phyloP scores from a whole-genome alignment of 306 rosid genomes.

The Nissolia schottii region DNA sequence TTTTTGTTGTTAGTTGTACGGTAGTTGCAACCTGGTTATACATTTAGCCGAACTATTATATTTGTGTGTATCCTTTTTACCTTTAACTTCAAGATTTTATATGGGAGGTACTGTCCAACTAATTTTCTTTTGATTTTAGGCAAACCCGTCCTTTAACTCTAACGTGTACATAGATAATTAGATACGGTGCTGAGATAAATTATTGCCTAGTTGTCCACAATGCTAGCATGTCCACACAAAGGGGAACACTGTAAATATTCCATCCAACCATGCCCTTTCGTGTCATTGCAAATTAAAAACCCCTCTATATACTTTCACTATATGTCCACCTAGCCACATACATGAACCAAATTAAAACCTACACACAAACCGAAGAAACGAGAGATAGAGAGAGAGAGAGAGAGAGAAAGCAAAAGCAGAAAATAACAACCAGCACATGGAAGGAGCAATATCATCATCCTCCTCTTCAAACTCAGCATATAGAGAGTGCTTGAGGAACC shows the following conservation, averaged over 20 bases:
- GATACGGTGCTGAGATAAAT: neutral
- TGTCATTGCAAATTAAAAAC: conserved; percentile 17
- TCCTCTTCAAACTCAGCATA: conserved; percentile 36
- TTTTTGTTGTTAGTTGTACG: too few relatives aligned
- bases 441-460: conserved; percentile 25
- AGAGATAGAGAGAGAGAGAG: neutral
- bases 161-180: neutral
- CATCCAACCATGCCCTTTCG: conserved; percentile 23
- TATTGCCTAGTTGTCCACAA: conserved; percentile 36
- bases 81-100: neutral
- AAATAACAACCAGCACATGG: neutral
- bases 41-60: too few relatives aligned
- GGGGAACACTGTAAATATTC: conserved; percentile 43
- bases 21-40: too few relatives aligned
- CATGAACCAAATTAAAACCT: neutral
- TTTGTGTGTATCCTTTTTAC: neutral
- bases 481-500: conserved; percentile 79
- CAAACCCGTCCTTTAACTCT: neutral
- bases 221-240: conserved; percentile 38
- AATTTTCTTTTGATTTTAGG: neutral
- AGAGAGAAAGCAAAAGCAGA: neutral
- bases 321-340: neutral
- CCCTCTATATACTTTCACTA: neutral
- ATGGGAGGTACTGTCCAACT: neutral
- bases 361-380: neutral